Conservation (phyloP, 768 basidiomycete species). For the Trametes cubensis region DNA sequence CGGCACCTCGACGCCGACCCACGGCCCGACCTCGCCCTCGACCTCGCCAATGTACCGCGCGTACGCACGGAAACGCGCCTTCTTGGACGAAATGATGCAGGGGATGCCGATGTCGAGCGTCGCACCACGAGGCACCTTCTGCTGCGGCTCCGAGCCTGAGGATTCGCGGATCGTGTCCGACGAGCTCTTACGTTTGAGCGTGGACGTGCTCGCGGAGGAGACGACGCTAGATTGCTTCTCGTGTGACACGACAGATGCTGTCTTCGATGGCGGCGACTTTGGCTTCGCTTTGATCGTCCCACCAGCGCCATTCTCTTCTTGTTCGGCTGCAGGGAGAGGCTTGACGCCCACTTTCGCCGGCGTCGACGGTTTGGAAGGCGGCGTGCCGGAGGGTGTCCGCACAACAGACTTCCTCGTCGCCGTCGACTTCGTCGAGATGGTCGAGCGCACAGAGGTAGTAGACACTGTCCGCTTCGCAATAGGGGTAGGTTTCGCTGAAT, state of each 20-base stretch:
- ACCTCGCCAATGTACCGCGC: constrained; percentile 90
- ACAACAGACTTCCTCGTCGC: constrained; percentile 15
- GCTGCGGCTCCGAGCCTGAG: constrained; percentile 3
- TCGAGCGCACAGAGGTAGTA: constrained; percentile 34
- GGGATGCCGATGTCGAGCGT: constrained; percentile 87
- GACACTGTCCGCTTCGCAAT: constrained; percentile 31
- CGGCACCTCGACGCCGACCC: constrained; percentile 92
- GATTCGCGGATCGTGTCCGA: constrained; percentile 39
- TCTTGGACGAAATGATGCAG: constrained; percentile 84
- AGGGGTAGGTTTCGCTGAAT: constrained; percentile 21
- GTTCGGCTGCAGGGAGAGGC: constrained; percentile 21
- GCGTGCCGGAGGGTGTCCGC: background rate
- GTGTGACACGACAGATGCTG: constrained; percentile 10
- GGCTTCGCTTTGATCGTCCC: constrained; percentile 24
- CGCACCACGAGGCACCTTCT: constrained; percentile 54
- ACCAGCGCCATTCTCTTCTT: constrained; percentile 1
- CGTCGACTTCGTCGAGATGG: constrained; percentile 19
- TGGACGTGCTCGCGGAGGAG: constrained; percentile 34
- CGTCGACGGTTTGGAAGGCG: constrained; percentile 6
- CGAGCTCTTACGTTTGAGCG: constrained; percentile 42
- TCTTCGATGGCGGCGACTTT: constrained; percentile 2
- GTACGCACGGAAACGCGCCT: constrained; percentile 82
- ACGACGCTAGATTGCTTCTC: constrained; percentile 30
- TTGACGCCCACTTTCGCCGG: constrained; percentile 9
- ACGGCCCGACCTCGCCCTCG: constrained; percentile 76